phyloP scores from a whole-genome alignment of 1,284 basidiomycete species.

The Fistulina hepatica region DNA sequence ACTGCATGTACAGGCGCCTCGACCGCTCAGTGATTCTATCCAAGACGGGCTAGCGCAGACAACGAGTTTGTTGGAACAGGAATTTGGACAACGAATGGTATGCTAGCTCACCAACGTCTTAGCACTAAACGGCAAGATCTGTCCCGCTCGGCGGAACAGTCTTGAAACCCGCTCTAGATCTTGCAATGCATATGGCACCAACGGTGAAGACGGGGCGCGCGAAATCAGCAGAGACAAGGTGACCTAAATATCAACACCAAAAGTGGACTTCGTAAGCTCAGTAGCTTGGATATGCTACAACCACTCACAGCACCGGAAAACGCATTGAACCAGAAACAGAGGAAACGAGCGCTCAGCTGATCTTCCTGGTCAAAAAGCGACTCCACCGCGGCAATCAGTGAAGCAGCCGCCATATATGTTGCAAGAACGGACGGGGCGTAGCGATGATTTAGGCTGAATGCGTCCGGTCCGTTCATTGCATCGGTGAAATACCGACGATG shows the following conservation, averaged over 20 bases:
- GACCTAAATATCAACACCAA: slow-evolving; percentile 32
- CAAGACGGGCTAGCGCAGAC: slow-evolving; percentile 32
- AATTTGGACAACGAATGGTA: neutral
- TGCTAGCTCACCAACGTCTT: slow-evolving; percentile 34
- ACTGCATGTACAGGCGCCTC: slow-evolving; percentile 28
- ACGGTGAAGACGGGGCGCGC: slow-evolving; percentile 38
- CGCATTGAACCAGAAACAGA: slow-evolving; percentile 70
- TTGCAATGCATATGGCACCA: slow-evolving; percentile 40
- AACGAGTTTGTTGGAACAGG: slow-evolving; percentile 1
- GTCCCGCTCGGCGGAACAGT: slow-evolving; percentile 37
- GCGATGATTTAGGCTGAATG: slow-evolving; percentile 52
- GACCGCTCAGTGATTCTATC: slow-evolving; percentile 39
- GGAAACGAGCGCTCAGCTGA: slow-evolving; percentile 53
- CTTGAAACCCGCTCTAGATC: slow-evolving; percentile 37
- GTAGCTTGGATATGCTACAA: slow-evolving; percentile 5
- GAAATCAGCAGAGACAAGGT: slow-evolving; percentile 50
- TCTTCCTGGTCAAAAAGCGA: slow-evolving; percentile 51
- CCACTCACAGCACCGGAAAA: slow-evolving; percentile 63
- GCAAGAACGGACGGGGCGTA: slow-evolving; percentile 65
- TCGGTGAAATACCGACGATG: slow-evolving; percentile 68
- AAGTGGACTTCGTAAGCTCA: slow-evolving; percentile 2
- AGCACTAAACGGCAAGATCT: slow-evolving; percentile 35
- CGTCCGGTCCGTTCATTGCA: slow-evolving; percentile 41
- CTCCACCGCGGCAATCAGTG: slow-evolving; percentile 50
- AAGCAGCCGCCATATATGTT: slow-evolving; percentile 54